phyloP scores from a whole-genome alignment of 2,329 filamentous ascomycete species.

The Nemania abortiva region DNA sequence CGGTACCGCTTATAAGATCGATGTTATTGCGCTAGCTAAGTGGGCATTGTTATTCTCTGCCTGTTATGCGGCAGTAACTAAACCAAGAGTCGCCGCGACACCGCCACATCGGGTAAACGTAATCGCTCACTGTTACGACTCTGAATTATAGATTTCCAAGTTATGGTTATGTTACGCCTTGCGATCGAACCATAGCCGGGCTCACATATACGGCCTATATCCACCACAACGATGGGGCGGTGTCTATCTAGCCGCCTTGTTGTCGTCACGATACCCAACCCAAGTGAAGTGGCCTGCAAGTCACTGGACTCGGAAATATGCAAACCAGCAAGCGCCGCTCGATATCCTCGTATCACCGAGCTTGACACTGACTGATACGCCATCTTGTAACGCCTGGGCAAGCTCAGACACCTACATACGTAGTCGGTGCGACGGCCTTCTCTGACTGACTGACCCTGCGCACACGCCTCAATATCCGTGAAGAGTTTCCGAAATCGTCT shows the following conservation, averaged over 20 bases:
- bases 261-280: slow-evolving; percentile 2
- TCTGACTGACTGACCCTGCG: slow-evolving; percentile 2
- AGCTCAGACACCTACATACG: slow-evolving; percentile 12
- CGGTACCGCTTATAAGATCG: slow-evolving; percentile 2
- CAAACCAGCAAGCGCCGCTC: not conserved
- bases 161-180: not conserved
- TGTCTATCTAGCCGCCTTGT: slow-evolving; percentile 20
- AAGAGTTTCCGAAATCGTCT: not conserved
- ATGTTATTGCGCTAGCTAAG: not conserved
- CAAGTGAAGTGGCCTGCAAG: not conserved
- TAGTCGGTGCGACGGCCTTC: slow-evolving; percentile 13
- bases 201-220: slow-evolving; percentile 21
- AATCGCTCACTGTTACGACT: not conserved
- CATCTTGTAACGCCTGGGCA: slow-evolving; percentile 33
- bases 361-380: slow-evolving; percentile 31
- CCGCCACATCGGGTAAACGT: slow-evolving; percentile 12
- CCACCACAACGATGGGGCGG: not conserved
- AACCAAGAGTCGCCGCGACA: not conserved
- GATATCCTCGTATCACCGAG: slow-evolving; percentile 18
- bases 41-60: not conserved
- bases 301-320: slow-evolving; percentile 8
- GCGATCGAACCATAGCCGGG: slow-evolving; percentile 16
- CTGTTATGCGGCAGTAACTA: not conserved
- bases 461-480: not conserved
- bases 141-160: slow-evolving; percentile 14